Evolutionary conservation across 139 green algal species (phyloP).

Genomic region (Chlamydomonas eustigma): DNA sequence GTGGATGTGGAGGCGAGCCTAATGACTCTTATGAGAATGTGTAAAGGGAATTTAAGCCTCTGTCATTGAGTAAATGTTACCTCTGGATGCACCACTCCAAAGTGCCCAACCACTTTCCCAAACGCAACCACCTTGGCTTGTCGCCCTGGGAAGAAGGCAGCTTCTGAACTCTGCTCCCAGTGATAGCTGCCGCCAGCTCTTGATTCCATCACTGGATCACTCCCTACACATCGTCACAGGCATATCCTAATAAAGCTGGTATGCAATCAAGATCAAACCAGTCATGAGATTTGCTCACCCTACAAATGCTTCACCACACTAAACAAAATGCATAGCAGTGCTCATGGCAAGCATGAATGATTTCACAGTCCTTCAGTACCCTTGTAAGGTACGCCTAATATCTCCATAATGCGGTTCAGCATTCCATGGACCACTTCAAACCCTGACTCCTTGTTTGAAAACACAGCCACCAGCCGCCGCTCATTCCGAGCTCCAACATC

Average conservation of each 20-base stretch:
- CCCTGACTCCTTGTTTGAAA: conserved; percentile 66
- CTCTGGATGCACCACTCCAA: conserved; percentile 95
- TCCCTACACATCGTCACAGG: background rate
- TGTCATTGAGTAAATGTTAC: conserved; percentile 50
- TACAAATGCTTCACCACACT: too few relatives aligned
- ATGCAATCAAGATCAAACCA: too few relatives aligned
- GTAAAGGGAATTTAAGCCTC: conserved; percentile 88
- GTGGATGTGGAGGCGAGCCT: too few relatives aligned
- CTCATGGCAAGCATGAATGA: too few relatives aligned
- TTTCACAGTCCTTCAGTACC: too few relatives aligned
- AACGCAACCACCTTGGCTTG: conserved; percentile 44
- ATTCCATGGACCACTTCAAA: conserved; percentile 95
- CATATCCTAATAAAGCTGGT: background rate
- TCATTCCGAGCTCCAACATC: conserved; percentile 85
- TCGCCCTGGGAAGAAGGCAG: conserved; percentile 83
- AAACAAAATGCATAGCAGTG: background rate
- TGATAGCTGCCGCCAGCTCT: conserved; percentile 54
- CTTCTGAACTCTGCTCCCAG: conserved; percentile 60
- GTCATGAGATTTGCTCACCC: too few relatives aligned
- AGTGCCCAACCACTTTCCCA: conserved; percentile 49
- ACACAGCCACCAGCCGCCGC: conserved; percentile 82
- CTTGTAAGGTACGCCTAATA: conserved; percentile 67
- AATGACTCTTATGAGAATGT: too few relatives aligned
- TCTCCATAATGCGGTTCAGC: conserved; percentile 95
- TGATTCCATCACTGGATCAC: conserved; percentile 10